Evolutionary conservation across 176 grass and related monocot genomes (phyloP).

Genomic region (Zoysia japonica): DNA sequence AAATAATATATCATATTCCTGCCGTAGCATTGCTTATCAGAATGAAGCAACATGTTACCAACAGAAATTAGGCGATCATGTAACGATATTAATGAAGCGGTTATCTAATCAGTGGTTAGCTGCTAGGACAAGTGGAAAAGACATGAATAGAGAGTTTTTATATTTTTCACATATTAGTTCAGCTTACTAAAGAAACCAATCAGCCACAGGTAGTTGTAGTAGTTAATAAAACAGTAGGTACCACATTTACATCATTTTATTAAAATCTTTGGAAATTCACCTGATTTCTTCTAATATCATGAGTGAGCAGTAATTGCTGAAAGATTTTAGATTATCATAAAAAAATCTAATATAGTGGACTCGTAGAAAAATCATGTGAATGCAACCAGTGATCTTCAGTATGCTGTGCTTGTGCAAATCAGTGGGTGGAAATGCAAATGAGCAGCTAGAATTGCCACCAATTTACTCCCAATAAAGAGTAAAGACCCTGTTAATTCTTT

Average conservation of each 20-base stretch:
- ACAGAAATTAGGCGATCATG: neutral
- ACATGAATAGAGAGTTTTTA: constrained; percentile 4
- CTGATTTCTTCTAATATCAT: neutral
- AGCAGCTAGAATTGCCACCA: neutral
- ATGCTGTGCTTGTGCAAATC: neutral
- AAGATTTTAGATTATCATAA: neutral
- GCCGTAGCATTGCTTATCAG: constrained; percentile 4
- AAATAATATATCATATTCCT: neutral
- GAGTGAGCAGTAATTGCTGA: neutral
- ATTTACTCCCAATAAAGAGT: constrained; percentile 1
- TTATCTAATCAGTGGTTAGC: neutral
- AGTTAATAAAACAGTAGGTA: constrained; percentile 5
- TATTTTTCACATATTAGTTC: neutral
- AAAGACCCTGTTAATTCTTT: neutral
- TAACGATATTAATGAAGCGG: neutral
- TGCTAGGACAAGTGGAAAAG: neutral
- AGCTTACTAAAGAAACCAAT: constrained; percentile 1
- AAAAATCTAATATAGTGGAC: neutral
- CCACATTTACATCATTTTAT: neutral
- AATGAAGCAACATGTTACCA: neutral
- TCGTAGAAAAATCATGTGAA: neutral
- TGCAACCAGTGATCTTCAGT: constrained; percentile 3
- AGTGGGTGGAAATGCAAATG: neutral
- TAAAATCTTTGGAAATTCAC: constrained; percentile 16
- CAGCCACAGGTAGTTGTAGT: neutral